Percentiles rank a stretch among this genome's conserved stretches.
phyloP scores from a whole-genome alignment of 345 rosid species.

The Corchorus olitorius region DNA sequence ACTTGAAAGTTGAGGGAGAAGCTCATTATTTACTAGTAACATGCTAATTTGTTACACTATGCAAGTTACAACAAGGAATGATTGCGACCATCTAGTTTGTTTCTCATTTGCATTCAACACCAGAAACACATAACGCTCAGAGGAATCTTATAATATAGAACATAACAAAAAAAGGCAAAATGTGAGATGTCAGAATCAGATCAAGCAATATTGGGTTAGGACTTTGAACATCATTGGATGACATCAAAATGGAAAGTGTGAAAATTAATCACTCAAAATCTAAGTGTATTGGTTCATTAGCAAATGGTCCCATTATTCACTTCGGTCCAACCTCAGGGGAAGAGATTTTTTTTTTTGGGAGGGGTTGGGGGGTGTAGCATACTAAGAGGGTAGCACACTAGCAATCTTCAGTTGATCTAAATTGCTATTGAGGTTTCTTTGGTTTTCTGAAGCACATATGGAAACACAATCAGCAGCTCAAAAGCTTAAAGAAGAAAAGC shows the following conservation, averaged over 20 bases:
- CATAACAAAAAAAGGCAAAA: background rate
- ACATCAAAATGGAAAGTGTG: background rate
- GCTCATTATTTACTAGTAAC: background rate
- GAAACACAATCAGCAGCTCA: too few relatives aligned
- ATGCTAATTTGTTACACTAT: background rate
- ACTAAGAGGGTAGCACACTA: too few relatives aligned
- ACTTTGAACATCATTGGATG: background rate
- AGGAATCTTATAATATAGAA: background rate
- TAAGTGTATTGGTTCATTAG: background rate
- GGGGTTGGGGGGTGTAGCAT: too few relatives aligned
- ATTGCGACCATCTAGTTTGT: background rate
- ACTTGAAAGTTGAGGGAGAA: background rate
- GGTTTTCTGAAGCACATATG: too few relatives aligned
- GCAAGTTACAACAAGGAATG: background rate
- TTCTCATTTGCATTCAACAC: background rate
- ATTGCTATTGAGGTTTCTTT: too few relatives aligned
- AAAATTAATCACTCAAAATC: too few relatives aligned
- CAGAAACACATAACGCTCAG: background rate
- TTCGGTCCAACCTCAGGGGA: background rate
- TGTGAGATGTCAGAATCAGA: too few relatives aligned
- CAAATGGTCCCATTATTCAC: background rate
- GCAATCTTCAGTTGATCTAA: too few relatives aligned
- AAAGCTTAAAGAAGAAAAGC: too few relatives aligned
- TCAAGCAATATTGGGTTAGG: background rate
- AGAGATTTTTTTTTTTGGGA: too few relatives aligned